A percentile compares a stretch with the other conserved stretches of the same genome.
phyloP scores from a whole-genome alignment of 331 rosid species.

The Erythrophleum ivorense region DNA sequence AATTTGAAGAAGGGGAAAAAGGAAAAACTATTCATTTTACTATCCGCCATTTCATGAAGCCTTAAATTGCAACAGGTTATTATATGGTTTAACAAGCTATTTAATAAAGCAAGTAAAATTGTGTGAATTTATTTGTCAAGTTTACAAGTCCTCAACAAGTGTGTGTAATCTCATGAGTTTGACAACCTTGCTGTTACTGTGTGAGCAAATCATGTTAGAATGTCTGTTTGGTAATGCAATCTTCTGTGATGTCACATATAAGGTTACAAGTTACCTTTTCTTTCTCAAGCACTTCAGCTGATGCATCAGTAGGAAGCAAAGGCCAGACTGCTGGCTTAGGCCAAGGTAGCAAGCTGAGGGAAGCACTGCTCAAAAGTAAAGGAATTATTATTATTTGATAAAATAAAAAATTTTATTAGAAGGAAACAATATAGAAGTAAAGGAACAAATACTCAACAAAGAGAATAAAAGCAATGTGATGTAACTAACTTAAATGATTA shows the following conservation, averaged over 20 bases:
- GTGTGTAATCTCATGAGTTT: background rate
- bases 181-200: background rate
- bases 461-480: background rate
- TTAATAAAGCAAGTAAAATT: background rate
- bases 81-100: background rate
- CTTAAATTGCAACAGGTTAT: background rate
- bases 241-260: conserved; percentile 26
- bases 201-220: background rate
- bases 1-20: background rate
- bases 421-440: background rate
- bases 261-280: conserved; percentile 73
- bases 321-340: conserved; percentile 98
- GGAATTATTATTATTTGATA: background rate
- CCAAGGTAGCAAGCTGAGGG: conserved; percentile 98
- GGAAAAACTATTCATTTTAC: too few relatives aligned
- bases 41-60: background rate
- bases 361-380: conserved; percentile 67
- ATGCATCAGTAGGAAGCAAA: conserved; percentile 79
- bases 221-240: conserved; percentile 20
- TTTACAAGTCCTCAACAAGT: conserved; percentile 5
- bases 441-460: background rate
- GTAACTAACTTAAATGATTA: background rate
- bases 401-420: background rate
- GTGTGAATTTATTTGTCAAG: background rate
- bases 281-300: conserved; percentile 85